These are phyloP conservation scores for Mycosphaerella sp. DNA, from an alignment of 2,329 filamentous ascomycete species.

Conservation along the genomic window DNA sequence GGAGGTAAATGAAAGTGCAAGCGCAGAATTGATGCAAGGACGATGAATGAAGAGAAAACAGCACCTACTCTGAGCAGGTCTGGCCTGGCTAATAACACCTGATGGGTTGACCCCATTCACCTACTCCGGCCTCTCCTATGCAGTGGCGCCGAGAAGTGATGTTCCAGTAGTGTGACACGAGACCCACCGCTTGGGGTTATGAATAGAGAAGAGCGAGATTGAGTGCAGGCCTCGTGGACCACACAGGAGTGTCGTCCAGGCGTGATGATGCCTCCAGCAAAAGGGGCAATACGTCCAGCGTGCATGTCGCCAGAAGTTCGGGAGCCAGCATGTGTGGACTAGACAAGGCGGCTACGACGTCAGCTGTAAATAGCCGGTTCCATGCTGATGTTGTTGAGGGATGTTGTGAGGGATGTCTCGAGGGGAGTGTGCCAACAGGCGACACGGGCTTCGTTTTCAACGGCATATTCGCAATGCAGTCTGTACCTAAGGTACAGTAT, in stretches of 20 bases:
- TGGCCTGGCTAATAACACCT: not conserved
- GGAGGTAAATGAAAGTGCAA: not conserved
- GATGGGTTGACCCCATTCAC: not conserved
- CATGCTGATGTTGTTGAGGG: too few relatives aligned
- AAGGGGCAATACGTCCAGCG: slow-evolving; percentile 1
- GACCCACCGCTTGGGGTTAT: not conserved
- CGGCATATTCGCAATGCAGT: not conserved
- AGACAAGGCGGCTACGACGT: not conserved
- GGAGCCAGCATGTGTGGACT: not conserved
- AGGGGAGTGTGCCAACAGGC: not conserved
- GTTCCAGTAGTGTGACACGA: not conserved
- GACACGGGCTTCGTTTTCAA: not conserved
- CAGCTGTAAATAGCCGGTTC: not conserved
- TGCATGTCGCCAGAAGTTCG: slow-evolving; percentile 3
- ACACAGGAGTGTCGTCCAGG: slow-evolving; percentile 1
- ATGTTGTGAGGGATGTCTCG: too few relatives aligned
- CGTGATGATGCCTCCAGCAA: not conserved
- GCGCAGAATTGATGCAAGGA: not conserved
- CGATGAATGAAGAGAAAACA: not conserved
- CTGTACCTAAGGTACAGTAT: too few relatives aligned
- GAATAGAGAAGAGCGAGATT: not conserved
- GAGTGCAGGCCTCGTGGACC: slow-evolving; percentile 4
- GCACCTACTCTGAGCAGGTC: not conserved
- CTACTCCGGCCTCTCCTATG: not conserved
- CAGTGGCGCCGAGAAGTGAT: not conserved